phyloP scores from a whole-genome alignment of 2,329 filamentous ascomycete species.

The Botrytis paeoniae region DNA sequence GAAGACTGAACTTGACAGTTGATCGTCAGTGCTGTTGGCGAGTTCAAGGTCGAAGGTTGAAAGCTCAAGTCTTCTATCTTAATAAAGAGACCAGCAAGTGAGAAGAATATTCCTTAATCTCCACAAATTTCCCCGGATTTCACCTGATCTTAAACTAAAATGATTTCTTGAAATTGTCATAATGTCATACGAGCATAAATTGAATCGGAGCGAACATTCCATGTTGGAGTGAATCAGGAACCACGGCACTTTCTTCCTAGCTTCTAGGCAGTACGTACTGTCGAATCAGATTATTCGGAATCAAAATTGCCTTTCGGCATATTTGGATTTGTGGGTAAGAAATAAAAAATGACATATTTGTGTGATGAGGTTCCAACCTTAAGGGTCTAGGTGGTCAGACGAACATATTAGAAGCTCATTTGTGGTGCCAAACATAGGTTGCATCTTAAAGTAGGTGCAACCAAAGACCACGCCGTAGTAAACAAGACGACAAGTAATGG shows the following conservation, averaged over 20 bases:
- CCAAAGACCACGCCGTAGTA: background rate
- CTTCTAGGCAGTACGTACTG: background rate
- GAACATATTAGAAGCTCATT: conserved; percentile 9
- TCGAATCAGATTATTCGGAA: background rate
- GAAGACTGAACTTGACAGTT: background rate
- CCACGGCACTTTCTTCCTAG: background rate
- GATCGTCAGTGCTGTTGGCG: background rate
- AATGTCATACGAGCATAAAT: background rate
- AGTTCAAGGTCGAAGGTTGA: background rate
- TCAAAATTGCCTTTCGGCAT: background rate
- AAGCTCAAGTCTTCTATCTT: background rate
- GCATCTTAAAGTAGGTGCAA: background rate
- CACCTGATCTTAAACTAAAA: background rate
- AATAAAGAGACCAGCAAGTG: background rate
- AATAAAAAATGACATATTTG: background rate
- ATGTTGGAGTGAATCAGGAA: conserved; percentile 4
- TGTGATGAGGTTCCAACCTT: background rate
- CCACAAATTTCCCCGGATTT: background rate
- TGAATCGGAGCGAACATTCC: background rate
- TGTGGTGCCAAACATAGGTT: conserved; percentile 2
- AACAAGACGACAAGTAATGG: background rate
- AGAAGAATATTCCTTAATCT: background rate
- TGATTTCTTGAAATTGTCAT: background rate
- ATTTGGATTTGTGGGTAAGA: background rate
- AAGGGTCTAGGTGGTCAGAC: conserved; percentile 15